A percentile compares a stretch with the other conserved stretches of the same genome.
phyloP scores from a whole-genome alignment of 2,329 filamentous ascomycete genomes.

The Fusarium hainanense region DNA sequence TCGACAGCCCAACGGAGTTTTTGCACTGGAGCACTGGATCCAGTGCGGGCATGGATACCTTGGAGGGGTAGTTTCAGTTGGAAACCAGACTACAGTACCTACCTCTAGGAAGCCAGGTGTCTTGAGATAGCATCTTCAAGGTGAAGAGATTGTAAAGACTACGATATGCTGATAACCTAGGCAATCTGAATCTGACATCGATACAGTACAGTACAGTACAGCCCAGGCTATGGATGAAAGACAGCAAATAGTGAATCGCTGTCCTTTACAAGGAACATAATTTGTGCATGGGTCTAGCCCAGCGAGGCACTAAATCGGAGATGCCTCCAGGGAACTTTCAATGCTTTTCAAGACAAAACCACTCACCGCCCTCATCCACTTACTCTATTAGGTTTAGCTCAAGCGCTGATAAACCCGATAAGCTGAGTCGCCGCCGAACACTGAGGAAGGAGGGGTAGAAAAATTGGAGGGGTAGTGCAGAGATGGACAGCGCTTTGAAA shows the following conservation, averaged over 20 bases:
- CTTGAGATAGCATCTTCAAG: background rate
- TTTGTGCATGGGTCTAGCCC: conserved; percentile 41
- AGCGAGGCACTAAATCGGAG: conserved; percentile 30
- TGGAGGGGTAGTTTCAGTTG: background rate
- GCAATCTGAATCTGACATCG: background rate
- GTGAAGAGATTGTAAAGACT: background rate
- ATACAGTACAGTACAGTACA: background rate
- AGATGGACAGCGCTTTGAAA: conserved; percentile 12
- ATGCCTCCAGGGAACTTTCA: conserved; percentile 27
- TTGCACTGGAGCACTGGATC: background rate
- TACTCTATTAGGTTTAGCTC: conserved; percentile 34
- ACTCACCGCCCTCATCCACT: conserved; percentile 46
- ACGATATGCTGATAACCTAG: background rate
- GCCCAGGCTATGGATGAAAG: background rate
- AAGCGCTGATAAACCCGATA: conserved; percentile 48
- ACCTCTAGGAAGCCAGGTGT: background rate
- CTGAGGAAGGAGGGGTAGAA: conserved; percentile 33
- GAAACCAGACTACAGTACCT: background rate
- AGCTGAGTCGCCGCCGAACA: conserved; percentile 45
- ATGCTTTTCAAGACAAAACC: conserved; percentile 23
- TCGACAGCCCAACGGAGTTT: conserved; percentile 7
- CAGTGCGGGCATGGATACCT: background rate
- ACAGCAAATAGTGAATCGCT: conserved; percentile 26
- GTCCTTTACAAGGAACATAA: conserved; percentile 29
- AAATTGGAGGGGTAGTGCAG: conserved; percentile 41